Evolutionary conservation across 140 eudicot species (phyloP).

Genomic region (Erigeron philadelphicus): DNA sequence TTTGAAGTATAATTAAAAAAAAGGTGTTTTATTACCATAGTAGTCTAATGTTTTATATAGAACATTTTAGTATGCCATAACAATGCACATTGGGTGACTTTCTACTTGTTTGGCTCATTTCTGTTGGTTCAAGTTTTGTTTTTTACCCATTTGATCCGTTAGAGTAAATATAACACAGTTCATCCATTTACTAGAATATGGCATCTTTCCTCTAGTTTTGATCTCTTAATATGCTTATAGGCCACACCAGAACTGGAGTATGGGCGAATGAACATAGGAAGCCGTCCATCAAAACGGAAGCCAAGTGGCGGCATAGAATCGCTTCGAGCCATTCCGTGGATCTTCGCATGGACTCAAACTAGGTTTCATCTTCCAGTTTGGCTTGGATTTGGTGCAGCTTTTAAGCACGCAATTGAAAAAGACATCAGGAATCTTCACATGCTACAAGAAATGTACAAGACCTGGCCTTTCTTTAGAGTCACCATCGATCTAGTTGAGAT

Average conservation of each 20-base stretch:
- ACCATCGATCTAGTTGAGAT: conserved; percentile 92
- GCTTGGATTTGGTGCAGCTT: conserved; percentile 98
- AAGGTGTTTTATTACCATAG: not conserved
- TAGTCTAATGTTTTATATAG: not conserved
- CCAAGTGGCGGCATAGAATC: conserved; percentile 99
- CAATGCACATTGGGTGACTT: not conserved
- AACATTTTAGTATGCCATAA: not conserved
- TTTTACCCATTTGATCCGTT: not conserved
- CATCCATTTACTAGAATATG: not conserved
- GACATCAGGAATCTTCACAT: conserved; percentile 63
- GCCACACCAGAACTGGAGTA: conserved; percentile 96
- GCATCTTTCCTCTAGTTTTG: not conserved
- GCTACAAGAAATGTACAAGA: conserved; percentile 89
- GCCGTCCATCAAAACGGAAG: conserved; percentile 95
- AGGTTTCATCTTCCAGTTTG: conserved; percentile 98
- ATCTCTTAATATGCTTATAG: conserved; percentile 29
- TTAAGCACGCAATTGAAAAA: conserved; percentile 58
- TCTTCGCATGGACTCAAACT: conserved; percentile 98
- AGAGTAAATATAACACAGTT: not conserved
- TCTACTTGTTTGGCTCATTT: not conserved
- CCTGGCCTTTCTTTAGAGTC: conserved; percentile 98
- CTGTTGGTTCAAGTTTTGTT: not conserved
- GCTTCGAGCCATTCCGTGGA: conserved; percentile 99
- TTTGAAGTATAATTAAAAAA: not conserved
- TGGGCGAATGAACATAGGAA: conserved; percentile 97